A percentile compares a stretch with the other conserved stretches of the same genome.
These are phyloP conservation scores for Xylariaceae sp. DNA, from an alignment of 2,329 filamentous ascomycete genomes.

Conservation along the genomic window DNA sequence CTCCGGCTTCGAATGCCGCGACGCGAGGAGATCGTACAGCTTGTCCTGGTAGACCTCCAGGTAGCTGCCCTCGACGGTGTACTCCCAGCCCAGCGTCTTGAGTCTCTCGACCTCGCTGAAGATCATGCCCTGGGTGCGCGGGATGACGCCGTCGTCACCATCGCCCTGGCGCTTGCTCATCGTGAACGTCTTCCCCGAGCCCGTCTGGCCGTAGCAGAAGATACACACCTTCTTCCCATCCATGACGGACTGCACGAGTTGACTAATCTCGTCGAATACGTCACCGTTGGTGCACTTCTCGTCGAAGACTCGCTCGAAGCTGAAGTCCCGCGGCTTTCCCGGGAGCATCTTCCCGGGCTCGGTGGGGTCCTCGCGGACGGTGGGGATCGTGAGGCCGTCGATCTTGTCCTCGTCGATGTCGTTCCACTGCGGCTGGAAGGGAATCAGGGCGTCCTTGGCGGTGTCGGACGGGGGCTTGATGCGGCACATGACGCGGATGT, in stretches of 20 bases:
- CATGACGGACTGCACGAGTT: constrained; percentile 90
- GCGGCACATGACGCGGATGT: constrained; percentile 96
- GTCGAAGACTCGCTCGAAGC: constrained; percentile 89
- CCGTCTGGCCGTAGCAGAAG: constrained; percentile 97
- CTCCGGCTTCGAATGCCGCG: constrained; percentile 72
- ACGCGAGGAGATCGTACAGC: constrained; percentile 76
- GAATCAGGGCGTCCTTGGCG: constrained; percentile 62
- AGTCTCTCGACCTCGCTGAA: constrained; percentile 81
- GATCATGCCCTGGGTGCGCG: constrained; percentile 86
- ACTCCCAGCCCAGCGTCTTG: constrained; percentile 88
- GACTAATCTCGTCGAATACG: constrained; percentile 93
- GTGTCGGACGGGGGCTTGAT: constrained; percentile 69
- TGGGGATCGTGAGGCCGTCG: constrained; percentile 78
- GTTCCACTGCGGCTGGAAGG: constrained; percentile 66
- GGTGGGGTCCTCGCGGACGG: constrained; percentile 77
- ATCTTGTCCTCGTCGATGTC: constrained; percentile 69
- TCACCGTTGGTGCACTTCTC: constrained; percentile 74
- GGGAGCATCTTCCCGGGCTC: constrained; percentile 58
- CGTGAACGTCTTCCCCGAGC: constrained; percentile 92
- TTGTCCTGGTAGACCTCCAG: constrained; percentile 99
- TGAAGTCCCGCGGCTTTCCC: constrained; percentile 77
- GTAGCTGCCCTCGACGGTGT: constrained; percentile 91
- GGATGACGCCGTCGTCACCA: constrained; percentile 84
- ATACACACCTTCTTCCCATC: constrained; percentile 99
- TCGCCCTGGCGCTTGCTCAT: constrained; percentile 62